Conservation (phyloP, 768 basidiomycete species). For the Termitomyces sp. region DNA sequence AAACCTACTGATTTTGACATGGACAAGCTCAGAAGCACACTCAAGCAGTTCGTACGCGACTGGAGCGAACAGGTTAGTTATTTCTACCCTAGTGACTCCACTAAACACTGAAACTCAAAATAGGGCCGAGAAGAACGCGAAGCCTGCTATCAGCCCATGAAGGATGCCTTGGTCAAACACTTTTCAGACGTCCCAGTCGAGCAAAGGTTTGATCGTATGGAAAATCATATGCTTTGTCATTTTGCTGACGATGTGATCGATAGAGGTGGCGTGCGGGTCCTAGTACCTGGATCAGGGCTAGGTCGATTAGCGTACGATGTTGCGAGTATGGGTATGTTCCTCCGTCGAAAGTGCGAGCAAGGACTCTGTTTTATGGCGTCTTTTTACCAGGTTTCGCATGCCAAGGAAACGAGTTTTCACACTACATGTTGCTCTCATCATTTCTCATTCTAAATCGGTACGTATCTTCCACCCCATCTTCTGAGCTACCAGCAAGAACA, state of each 20-base stretch:
- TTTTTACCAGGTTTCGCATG: conserved; percentile 72
- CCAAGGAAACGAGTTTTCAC: conserved; percentile 95
- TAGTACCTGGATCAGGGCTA: conserved; percentile 89
- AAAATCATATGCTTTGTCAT: background rate
- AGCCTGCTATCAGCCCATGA: conserved; percentile 77
- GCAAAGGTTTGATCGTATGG: conserved; percentile 45
- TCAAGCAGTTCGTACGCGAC: conserved; percentile 92
- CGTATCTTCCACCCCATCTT: conserved; percentile 14
- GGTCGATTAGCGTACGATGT: conserved; percentile 89
- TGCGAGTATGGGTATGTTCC: conserved; percentile 65
- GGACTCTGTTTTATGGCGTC: background rate
- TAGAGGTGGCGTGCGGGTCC: conserved; percentile 62
- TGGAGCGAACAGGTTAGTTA: conserved; percentile 77
- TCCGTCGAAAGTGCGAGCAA: background rate
- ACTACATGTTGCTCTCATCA: conserved; percentile 91
- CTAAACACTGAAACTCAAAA: background rate
- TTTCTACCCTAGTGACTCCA: background rate
- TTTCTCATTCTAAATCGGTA: conserved; percentile 89
- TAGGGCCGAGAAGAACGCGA: conserved; percentile 83
- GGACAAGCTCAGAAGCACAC: conserved; percentile 88
- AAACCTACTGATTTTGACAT: conserved; percentile 72
- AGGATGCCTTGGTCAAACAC: conserved; percentile 64
- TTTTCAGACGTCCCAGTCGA: conserved; percentile 55
- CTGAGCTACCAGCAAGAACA: background rate
- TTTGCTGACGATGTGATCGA: background rate